Base-by-base conservation (phyloP, 179 eudicot species). In the Spergularia azorica region DNA sequence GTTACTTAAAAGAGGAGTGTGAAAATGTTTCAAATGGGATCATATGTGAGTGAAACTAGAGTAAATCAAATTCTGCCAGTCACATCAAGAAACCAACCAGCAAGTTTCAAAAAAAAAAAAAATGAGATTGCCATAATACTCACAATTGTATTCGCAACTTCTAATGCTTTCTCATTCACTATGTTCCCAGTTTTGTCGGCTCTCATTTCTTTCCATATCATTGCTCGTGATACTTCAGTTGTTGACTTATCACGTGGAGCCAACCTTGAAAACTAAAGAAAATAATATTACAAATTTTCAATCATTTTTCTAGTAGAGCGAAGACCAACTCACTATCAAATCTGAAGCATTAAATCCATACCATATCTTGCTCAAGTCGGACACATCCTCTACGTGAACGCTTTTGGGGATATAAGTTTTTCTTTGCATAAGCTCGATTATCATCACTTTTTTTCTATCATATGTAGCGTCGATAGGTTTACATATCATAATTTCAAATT, bases 371-470 rank as follows among this genome's bases (percentile, higher is more conserved):
- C 12, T 51, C 72, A 51, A 69, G 1, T 2, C 36, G 15, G 18
- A 59, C 72, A 51, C 43, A 69, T 20, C 72, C 72, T 52, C 5
- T 17, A 18, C 72, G 58, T 5, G 72, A 69, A 9, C 13, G 14
- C 59, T 20, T 69, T 0, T 69, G 20, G 39, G 36, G 72, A 52
- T 51, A 48, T 69, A n/a, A 9, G 11, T 5, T 16, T 1, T 18
- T 51, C 21, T 18, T 46, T 46, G 59, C 71, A 26, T 26, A 26
- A 26, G 3, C 72, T 50, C 7, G 14, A 11, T 69, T 69, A n/a
- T 1, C 39, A 2, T 3, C 16, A 20, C 72, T 69, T 51, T 9
- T 9, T 3, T 69, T 21, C 72, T 69, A 8, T 51, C 12, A 32
- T 26, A 0, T 39, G 16, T 10, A 26, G 15, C 32, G 13, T 20